Evolutionary conservation across 257 asterid genomes (phyloP).

Genomic region (Asclepias syriaca): DNA sequence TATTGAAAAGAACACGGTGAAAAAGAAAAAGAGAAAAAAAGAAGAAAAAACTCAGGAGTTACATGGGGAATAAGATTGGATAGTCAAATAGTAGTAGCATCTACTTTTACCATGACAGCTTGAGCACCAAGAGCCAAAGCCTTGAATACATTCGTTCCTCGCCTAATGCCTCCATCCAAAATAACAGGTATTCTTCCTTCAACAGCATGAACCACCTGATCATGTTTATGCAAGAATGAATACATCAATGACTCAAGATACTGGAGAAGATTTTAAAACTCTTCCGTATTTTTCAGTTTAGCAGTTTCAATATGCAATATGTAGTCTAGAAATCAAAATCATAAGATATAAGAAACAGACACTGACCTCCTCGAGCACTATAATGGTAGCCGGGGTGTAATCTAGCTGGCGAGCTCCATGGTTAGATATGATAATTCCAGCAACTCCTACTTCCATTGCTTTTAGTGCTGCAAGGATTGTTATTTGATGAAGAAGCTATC

Average conservation of each 20-base stretch:
- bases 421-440: constrained; percentile 54
- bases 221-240: too few relatives aligned
- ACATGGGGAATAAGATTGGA: neutral
- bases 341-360: neutral
- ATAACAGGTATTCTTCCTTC: constrained; percentile 54
- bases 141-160: constrained; percentile 68
- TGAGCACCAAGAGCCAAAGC: constrained; percentile 69
- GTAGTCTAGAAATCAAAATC: neutral
- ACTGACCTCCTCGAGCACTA: constrained; percentile 62
- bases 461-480: constrained; percentile 41
- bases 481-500: neutral
- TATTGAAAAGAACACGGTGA: neutral
- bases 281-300: too few relatives aligned
- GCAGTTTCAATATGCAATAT: neutral
- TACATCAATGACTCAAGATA: too few relatives aligned
- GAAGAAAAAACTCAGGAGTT: too few relatives aligned
- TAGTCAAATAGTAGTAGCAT: too few relatives aligned
- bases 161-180: constrained; percentile 64
- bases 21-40: too few relatives aligned
- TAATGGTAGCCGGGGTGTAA: constrained; percentile 51
- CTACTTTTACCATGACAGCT: constrained; percentile 46
- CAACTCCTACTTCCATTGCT: constrained; percentile 57
- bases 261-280: too few relatives aligned
- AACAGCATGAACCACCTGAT: constrained; percentile 54
- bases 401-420: constrained; percentile 72